Conservation (phyloP, 257 asterid genomes). For the Handroanthus guayacan region DNA sequence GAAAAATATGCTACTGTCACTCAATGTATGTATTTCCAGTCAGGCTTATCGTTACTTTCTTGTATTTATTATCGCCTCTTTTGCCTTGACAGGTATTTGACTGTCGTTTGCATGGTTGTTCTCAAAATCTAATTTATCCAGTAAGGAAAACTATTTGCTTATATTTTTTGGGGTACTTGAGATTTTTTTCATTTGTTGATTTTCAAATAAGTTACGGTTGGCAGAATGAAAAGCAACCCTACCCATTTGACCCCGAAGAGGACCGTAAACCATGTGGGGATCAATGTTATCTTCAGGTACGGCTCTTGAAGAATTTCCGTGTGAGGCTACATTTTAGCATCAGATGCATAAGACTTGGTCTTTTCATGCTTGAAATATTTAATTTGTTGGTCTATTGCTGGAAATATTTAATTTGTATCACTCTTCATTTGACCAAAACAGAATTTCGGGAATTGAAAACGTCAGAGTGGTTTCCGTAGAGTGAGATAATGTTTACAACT, state of each 20-base stretch:
- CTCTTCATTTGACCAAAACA: constrained; percentile 30
- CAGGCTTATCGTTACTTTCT: neutral
- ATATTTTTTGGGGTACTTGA: constrained; percentile 22
- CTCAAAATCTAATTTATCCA: constrained; percentile 66
- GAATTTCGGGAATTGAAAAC: constrained; percentile 11
- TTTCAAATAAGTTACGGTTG: constrained; percentile 36
- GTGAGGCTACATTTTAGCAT: too few relatives aligned
- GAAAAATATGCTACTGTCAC: neutral
- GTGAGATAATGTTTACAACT: too few relatives aligned
- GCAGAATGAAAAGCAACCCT: constrained; percentile 79
- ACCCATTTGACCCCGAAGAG: constrained; percentile 65
- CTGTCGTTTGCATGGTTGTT: constrained; percentile 92
- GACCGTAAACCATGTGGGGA: constrained; percentile 81
- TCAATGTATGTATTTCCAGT: constrained; percentile 10
- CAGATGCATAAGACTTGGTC: too few relatives aligned
- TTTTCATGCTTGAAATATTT: too few relatives aligned
- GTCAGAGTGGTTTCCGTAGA: neutral
- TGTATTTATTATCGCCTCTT: constrained; percentile 27
- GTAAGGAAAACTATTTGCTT: constrained; percentile 55
- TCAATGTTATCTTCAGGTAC: constrained; percentile 87
- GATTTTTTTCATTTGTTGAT: constrained; percentile 35
- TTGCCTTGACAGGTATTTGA: constrained; percentile 74
- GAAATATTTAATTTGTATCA: neutral
- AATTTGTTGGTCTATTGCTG: too few relatives aligned
- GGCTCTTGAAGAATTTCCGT: neutral